Percentiles rank a stretch among this genome's conserved stretches.
These are phyloP conservation scores for Dryas drummondii DNA, from an alignment of 306 rosid species.

Conservation along the genomic window DNA sequence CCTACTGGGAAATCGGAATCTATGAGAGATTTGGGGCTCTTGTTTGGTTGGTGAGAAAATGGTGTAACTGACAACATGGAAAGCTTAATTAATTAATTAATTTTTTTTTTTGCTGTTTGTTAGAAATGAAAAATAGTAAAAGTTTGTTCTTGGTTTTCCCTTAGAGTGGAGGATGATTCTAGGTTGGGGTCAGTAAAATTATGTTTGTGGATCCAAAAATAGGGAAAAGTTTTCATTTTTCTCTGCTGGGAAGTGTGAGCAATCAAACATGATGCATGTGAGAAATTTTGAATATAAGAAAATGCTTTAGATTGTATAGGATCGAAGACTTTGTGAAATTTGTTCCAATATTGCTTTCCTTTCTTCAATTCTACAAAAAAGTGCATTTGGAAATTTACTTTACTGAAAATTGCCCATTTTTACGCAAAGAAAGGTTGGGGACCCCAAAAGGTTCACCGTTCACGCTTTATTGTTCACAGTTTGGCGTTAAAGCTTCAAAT, in stretches of 20 bases:
- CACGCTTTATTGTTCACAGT: constrained; percentile 11
- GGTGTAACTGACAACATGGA: not conserved
- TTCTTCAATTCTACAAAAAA: not conserved
- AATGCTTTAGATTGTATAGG: not conserved
- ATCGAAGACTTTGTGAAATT: not conserved
- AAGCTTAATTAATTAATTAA: not conserved
- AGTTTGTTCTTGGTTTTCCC: not conserved
- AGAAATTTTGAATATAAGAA: not conserved
- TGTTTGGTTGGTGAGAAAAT: constrained; percentile 22
- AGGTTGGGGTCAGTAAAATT: not conserved
- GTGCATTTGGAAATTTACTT: not conserved
- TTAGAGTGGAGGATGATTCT: not conserved
- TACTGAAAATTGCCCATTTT: constrained; percentile 8
- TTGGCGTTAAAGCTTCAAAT: constrained; percentile 17
- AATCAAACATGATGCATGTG: not conserved
- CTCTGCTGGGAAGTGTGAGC: not conserved
- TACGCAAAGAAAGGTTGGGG: not conserved
- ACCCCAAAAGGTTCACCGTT: not conserved
- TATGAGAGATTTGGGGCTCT: constrained; percentile 16
- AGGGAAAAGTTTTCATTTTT: not conserved
- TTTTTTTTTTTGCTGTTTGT: not conserved
- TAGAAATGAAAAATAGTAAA: not conserved
- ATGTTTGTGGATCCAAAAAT: not conserved
- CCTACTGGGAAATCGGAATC: not conserved
- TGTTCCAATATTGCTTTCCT: not conserved